Percentiles rank a stretch among this genome's conserved stretches.
phyloP scores from a whole-genome alignment of 2,329 filamentous ascomycete species.

The Venturia oleaginea region DNA sequence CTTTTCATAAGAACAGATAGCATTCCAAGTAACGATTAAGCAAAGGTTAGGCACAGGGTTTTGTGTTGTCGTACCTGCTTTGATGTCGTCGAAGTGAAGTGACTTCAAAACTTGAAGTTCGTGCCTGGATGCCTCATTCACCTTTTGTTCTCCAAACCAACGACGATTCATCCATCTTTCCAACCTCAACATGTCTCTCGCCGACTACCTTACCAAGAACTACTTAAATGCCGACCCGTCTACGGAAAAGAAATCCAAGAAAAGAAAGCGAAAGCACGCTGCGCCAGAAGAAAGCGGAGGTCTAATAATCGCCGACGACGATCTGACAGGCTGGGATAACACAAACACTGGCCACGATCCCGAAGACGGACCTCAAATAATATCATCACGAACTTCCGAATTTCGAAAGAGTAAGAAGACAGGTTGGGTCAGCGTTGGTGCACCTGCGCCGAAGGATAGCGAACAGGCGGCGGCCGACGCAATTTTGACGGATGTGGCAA shows the following conservation, averaged over 20 bases:
- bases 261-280: constrained; percentile 39
- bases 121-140: not conserved
- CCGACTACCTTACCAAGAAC: constrained; percentile 81
- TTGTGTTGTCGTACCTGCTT: no score
- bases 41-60: no score
- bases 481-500: constrained; percentile 63
- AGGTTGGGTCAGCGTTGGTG: constrained; percentile 65
- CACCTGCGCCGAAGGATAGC: constrained; percentile 38
- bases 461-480: constrained; percentile 64
- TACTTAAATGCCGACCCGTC: constrained; percentile 63
- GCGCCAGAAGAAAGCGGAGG: constrained; percentile 30
- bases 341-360: constrained; percentile 43
- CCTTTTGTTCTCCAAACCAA: not conserved
- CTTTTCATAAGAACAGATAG: no score
- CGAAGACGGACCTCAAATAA: constrained; percentile 44
- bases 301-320: constrained; percentile 43
- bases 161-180: not conserved
- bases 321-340: constrained; percentile 44
- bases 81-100: no score
- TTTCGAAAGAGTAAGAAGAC: constrained; percentile 72
- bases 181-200: constrained; percentile 48
- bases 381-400: constrained; percentile 30
- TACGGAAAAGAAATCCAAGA: constrained; percentile 41
- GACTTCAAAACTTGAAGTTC: not conserved
- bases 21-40: no score